Evolutionary conservation across 176 grass and related monocot genomes (phyloP).

Genomic region (Calamus simplicifolius): DNA sequence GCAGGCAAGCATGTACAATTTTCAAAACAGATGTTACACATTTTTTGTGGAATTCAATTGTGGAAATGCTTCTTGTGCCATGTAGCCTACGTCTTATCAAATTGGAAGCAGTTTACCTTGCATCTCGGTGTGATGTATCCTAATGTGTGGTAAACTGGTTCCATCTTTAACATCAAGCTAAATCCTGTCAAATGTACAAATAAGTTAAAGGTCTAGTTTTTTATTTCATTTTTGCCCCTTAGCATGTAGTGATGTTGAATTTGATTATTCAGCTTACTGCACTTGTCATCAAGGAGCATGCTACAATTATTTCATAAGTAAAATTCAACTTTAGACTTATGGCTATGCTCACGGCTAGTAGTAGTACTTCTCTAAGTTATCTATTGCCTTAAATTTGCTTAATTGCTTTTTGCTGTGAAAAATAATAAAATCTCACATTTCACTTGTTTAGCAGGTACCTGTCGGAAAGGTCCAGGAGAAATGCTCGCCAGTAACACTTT

Average conservation of each 20-base stretch:
- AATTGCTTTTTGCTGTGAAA: neutral
- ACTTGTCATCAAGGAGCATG: no score
- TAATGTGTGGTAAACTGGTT: neutral
- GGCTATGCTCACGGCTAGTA: no score
- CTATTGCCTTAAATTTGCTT: neutral
- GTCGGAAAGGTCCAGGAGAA: slow-evolving; percentile 28
- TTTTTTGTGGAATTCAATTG: neutral
- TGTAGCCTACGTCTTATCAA: neutral
- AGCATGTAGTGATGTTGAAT: no score
- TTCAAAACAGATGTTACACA: neutral
- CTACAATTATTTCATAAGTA: no score
- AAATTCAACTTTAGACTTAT: no score
- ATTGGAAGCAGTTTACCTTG: no score
- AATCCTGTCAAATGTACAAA: no score
- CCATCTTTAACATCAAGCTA: neutral
- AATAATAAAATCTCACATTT: neutral
- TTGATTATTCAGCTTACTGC: no score
- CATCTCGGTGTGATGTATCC: neutral
- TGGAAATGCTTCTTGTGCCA: neutral
- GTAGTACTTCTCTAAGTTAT: neutral
- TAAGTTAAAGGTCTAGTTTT: no score
- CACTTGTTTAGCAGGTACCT: slow-evolving; percentile 28
- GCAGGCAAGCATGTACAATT: slow-evolving; percentile 39
- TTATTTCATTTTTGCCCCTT: no score
- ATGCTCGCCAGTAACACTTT: slow-evolving; percentile 2